phyloP scores from a whole-genome alignment of 2,329 filamentous ascomycete genomes.

The Colletotrichum somersetense region DNA sequence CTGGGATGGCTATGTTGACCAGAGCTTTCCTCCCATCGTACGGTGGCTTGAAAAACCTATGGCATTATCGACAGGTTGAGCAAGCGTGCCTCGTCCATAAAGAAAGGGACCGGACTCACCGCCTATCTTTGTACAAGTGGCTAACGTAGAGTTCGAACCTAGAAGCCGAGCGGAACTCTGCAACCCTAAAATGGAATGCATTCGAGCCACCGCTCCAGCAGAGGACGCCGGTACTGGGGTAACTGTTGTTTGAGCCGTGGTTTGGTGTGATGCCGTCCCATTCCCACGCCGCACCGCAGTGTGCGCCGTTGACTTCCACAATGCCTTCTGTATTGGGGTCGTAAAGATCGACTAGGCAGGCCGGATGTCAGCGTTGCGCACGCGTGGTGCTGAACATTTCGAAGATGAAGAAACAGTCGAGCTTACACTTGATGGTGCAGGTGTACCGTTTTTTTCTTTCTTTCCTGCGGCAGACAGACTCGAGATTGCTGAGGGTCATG shows the following conservation, averaged over 20 bases:
- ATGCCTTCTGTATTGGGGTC: constrained; percentile 41
- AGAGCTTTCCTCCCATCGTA: constrained; percentile 32
- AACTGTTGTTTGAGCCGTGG: constrained; percentile 48
- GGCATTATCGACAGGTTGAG: constrained; percentile 7
- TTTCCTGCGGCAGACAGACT: constrained; percentile 17
- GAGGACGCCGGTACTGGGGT: constrained; percentile 28
- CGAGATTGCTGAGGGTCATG: constrained; percentile 38
- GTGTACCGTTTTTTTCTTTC: constrained; percentile 17
- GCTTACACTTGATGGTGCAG: constrained; percentile 38
- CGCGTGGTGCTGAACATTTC: neutral
- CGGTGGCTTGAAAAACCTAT: constrained; percentile 27
- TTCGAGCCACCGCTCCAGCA: constrained; percentile 37
- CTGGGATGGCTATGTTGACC: constrained; percentile 32
- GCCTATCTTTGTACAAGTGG: constrained; percentile 38
- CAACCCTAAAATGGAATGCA: constrained; percentile 38
- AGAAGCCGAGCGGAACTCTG: constrained; percentile 37
- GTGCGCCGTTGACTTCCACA: constrained; percentile 40
- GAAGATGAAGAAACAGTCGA: too few relatives aligned
- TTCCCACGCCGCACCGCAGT: constrained; percentile 43
- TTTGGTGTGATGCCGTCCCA: constrained; percentile 45
- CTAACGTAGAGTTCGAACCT: constrained; percentile 37
- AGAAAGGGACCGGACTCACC: constrained; percentile 19
- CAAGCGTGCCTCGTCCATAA: neutral
- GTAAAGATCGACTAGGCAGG: constrained; percentile 38
- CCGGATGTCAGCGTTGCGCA: neutral